Evolutionary conservation across 345 rosid species (phyloP).

Genomic region (Aquilaria sinensis): DNA sequence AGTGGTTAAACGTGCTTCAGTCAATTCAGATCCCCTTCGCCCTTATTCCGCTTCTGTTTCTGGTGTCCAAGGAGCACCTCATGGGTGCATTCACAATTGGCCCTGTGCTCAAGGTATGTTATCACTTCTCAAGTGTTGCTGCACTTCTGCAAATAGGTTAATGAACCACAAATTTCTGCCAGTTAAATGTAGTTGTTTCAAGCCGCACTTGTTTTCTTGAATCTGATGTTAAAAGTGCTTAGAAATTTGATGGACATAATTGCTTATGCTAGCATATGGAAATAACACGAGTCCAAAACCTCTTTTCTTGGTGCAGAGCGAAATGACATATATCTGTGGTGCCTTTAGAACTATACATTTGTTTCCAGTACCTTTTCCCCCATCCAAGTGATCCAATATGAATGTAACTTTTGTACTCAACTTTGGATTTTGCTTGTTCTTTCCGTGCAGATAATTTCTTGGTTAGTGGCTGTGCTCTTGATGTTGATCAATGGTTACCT

Average conservation of each 20-base stretch:
- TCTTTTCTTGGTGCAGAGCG: no score
- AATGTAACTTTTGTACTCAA: background rate
- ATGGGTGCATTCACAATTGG: conserved; percentile 90
- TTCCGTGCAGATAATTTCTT: conserved; percentile 49
- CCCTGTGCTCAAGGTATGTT: conserved; percentile 55
- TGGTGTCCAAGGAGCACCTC: conserved; percentile 77
- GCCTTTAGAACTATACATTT: no score
- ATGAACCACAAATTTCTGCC: background rate
- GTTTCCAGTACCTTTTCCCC: no score
- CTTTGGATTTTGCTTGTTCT: background rate
- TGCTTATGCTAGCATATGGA: background rate
- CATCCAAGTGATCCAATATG: background rate
- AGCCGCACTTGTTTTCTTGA: background rate
- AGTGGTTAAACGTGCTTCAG: conserved; percentile 89
- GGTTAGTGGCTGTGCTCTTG: conserved; percentile 82
- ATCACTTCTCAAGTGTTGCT: background rate
- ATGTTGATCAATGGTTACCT: conserved; percentile 87
- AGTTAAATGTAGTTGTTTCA: background rate
- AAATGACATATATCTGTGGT: no score
- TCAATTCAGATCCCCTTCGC: conserved; percentile 92
- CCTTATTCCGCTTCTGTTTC: conserved; percentile 71
- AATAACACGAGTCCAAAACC: no score
- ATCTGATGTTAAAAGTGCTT: no score
- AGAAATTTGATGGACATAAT: no score
- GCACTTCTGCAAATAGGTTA: conserved; percentile 1